A percentile compares a stretch with the other conserved stretches of the same genome.
phyloP scores from a whole-genome alignment of 129 eudicot genomes.

The Flaveria sonorensis region DNA sequence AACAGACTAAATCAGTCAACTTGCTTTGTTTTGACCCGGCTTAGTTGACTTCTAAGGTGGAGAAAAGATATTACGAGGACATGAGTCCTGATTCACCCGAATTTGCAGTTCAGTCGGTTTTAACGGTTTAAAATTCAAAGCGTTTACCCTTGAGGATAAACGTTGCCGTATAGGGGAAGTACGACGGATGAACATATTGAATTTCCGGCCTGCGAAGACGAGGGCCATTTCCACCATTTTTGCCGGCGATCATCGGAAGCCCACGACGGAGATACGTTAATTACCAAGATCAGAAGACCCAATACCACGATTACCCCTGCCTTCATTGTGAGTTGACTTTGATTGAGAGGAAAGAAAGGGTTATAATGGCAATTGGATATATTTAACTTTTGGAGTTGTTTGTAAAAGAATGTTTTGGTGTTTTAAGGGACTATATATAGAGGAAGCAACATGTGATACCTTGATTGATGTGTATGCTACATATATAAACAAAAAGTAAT shows the following conservation, averaged over 20 bases:
- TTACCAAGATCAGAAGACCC: slow-evolving; percentile 17
- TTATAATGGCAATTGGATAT: slow-evolving; percentile 22
- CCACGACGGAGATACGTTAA: slow-evolving; percentile 28
- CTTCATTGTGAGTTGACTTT: slow-evolving; percentile 27
- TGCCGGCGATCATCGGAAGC: slow-evolving; percentile 53
- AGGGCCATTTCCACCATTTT: slow-evolving; percentile 64
- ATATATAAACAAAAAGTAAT: neutral
- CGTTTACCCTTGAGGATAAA: slow-evolving; percentile 84
- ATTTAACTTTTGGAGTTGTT: neutral
- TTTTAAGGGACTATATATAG: slow-evolving; percentile 27
- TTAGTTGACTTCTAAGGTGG: too few species aligned
- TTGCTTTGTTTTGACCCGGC: neutral
- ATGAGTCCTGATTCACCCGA: too few species aligned
- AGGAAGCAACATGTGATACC: slow-evolving; percentile 27
- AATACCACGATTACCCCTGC: slow-evolving; percentile 36
- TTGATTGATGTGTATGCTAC: slow-evolving; percentile 31
- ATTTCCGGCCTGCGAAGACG: slow-evolving; percentile 32
- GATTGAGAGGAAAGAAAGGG: slow-evolving; percentile 17
- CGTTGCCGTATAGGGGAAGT: slow-evolving; percentile 81
- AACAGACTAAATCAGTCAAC: too few species aligned
- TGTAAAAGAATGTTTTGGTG: slow-evolving; percentile 16
- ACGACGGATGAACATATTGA: slow-evolving; percentile 56
- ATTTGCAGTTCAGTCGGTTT: neutral
- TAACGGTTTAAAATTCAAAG: neutral
- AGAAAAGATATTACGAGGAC: too few species aligned